Percentiles rank a stretch among this genome's conserved stretches.
These are phyloP conservation scores for Xylariaceae sp. DNA, from an alignment of 2,329 filamentous ascomycete species.

Conservation along the genomic window DNA sequence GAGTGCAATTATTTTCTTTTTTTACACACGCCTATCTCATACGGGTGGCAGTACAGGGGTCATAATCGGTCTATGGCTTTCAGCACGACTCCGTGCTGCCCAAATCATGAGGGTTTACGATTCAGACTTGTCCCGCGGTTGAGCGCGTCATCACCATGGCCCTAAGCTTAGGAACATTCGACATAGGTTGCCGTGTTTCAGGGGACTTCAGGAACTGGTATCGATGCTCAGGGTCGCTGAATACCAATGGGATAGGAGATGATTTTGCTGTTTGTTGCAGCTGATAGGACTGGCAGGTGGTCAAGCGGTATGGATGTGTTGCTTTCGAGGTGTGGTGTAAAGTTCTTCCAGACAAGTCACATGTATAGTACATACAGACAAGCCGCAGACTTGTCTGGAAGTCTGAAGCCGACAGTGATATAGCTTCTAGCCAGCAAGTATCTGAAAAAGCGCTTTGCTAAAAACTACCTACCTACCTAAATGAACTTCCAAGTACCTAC, in stretches of 20 bases:
- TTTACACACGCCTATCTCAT: slow-evolving; percentile 4
- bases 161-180: slow-evolving; percentile 6
- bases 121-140: not conserved
- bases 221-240: slow-evolving; percentile 3
- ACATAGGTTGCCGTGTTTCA: slow-evolving; percentile 7
- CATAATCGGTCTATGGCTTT: not conserved
- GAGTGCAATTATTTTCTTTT: slow-evolving; percentile 4
- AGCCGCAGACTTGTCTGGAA: too few relatives aligned
- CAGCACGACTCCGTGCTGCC: not conserved
- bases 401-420: too few relatives aligned
- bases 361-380: slow-evolving; percentile 7
- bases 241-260: slow-evolving; percentile 10
- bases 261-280: slow-evolving; percentile 17
- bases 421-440: too few relatives aligned
- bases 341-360: slow-evolving; percentile 3
- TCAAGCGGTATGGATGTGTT: slow-evolving; percentile 13
- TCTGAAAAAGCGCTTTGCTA: too few relatives aligned
- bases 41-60: not conserved
- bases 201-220: slow-evolving; percentile 8
- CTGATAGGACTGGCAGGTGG: slow-evolving; percentile 15
- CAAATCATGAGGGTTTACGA: not conserved
- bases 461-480: too few relatives aligned
- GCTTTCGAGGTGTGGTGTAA: slow-evolving; percentile 10
- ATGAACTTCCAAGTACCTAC: too few relatives aligned
- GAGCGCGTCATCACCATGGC: slow-evolving; percentile 5